Conservation (phyloP, 2,329 filamentous ascomycete genomes). For the Sclerotiophoma versabilis region DNA sequence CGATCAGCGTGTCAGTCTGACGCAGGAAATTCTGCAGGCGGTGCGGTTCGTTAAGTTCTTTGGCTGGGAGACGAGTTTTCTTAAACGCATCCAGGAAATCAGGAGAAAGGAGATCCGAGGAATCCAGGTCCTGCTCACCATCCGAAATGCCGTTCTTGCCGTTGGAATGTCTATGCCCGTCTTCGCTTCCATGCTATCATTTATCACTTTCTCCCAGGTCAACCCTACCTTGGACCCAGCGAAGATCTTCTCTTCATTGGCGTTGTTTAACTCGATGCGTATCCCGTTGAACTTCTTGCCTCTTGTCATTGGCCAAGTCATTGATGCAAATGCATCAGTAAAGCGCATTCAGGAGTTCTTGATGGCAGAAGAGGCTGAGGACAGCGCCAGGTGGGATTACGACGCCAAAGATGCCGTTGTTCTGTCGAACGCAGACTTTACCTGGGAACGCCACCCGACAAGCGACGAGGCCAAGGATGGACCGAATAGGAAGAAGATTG, state of each 20-base stretch:
- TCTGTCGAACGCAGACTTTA: slow-evolving; percentile 77
- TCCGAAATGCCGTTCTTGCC: slow-evolving; percentile 85
- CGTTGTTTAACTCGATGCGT: slow-evolving; percentile 89
- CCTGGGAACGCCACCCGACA: slow-evolving; percentile 78
- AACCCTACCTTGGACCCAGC: slow-evolving; percentile 75
- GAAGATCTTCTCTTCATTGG: slow-evolving; percentile 88
- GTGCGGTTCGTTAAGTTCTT: slow-evolving; percentile 97
- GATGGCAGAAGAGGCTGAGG: slow-evolving; percentile 81
- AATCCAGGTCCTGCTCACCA: slow-evolving; percentile 83
- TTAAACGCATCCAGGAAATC: slow-evolving; percentile 76
- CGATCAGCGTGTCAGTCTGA: slow-evolving; percentile 88
- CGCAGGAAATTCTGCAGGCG: slow-evolving; percentile 88
- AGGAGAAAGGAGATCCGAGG: slow-evolving; percentile 77
- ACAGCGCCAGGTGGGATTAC: slow-evolving; percentile 68
- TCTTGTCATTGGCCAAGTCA: slow-evolving; percentile 84
- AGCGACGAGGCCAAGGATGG: slow-evolving; percentile 49
- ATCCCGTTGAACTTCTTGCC: slow-evolving; percentile 90
- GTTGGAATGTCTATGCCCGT: slow-evolving; percentile 86
- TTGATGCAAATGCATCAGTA: slow-evolving; percentile 86
- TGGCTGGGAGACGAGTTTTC: slow-evolving; percentile 90
- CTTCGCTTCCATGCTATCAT: slow-evolving; percentile 93
- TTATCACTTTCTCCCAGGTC: slow-evolving; percentile 77
- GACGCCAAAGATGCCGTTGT: slow-evolving; percentile 67
- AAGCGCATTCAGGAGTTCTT: slow-evolving; percentile 88
- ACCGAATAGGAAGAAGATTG: slow-evolving; percentile 53